These are phyloP conservation scores for Solanum chilense DNA, from an alignment of 257 asterid species.

Conservation along the genomic window DNA sequence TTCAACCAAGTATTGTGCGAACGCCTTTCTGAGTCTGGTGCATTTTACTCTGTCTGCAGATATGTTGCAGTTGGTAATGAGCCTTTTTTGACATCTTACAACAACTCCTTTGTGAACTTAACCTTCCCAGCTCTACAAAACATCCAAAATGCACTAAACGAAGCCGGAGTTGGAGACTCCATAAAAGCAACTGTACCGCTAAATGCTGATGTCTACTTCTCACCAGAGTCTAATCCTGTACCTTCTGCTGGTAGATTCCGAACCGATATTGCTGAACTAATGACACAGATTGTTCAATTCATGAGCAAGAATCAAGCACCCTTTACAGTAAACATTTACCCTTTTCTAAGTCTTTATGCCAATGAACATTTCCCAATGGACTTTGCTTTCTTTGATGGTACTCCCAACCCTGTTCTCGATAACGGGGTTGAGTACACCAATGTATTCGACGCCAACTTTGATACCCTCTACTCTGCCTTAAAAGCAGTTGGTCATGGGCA, in stretches of 20 bases:
- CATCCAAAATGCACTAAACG: constrained; percentile 37
- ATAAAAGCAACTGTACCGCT: constrained; percentile 35
- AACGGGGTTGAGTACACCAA: constrained; percentile 18
- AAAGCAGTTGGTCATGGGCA: constrained; percentile 23
- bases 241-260: constrained; percentile 39
- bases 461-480: constrained; percentile 28
- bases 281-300: constrained; percentile 34
- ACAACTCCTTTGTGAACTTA: constrained; percentile 23
- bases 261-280: constrained; percentile 13
- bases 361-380: constrained; percentile 27
- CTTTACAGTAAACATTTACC: constrained; percentile 31
- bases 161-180: constrained; percentile 13
- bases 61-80: constrained; percentile 42
- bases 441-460: constrained; percentile 39
- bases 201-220: constrained; percentile 32
- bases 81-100: constrained; percentile 30
- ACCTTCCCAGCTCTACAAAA: constrained; percentile 35
- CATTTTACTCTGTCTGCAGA: constrained; percentile 2
- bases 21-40: not conserved
- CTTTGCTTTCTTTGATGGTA: constrained; percentile 40
- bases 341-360: constrained; percentile 32
- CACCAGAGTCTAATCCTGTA: constrained; percentile 17
- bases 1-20: not conserved
- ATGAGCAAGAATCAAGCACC: constrained; percentile 29
- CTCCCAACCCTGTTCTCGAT: constrained; percentile 16